Evolutionary conservation across 768 basidiomycete genomes (phyloP), one percentile per base, ranked within the genome.

Genomic region (Cyathus striatus): DNA sequence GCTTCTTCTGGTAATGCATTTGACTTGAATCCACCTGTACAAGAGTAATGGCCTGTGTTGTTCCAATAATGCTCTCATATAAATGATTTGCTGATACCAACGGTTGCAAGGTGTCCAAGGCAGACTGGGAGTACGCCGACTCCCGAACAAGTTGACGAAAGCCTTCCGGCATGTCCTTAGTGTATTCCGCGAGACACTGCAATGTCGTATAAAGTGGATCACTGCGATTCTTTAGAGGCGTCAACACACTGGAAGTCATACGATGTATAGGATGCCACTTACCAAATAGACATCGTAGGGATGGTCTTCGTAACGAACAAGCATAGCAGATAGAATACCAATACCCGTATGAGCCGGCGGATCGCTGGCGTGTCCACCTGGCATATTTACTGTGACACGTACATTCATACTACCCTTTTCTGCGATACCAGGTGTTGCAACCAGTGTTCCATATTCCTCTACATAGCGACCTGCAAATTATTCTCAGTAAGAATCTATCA

Each of bases 311-410:
- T 84, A 73, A 23, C 78, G 66, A 5, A 81, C 78, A 21, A 95
- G 70, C 9, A 89, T 59, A 1, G 77, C 65, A 3, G 91, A 72
- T 32, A 94, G 77, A 41, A 91, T 82, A 6, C 91, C 90, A 44
- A 95, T 90, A 43, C 80, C 79, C 84, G 91, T 95, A 50, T 96
- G 90, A 2, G 63, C 53, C 13, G 87, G 88, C 13, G 92, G 92
- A 13, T 91, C 64, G 51, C 84, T 87, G 0, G 90, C 91, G 60
- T 94, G 93, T 0, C 92, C 92, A 5, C 92, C 91, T 0, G 81
- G 69, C 0, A 82, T 68, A 12, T 72, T 63, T 6, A 93, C 79
- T 44, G 81, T 73, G n/a, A 91, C 67, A 27, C 61, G 65, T 13
- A 81, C 73, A 53, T 87, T 71, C 6, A 83, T 34, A 43, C 72